phyloP scores from a whole-genome alignment of 371 early-diverging fungal genomes.

The Mortierella sp. region DNA sequence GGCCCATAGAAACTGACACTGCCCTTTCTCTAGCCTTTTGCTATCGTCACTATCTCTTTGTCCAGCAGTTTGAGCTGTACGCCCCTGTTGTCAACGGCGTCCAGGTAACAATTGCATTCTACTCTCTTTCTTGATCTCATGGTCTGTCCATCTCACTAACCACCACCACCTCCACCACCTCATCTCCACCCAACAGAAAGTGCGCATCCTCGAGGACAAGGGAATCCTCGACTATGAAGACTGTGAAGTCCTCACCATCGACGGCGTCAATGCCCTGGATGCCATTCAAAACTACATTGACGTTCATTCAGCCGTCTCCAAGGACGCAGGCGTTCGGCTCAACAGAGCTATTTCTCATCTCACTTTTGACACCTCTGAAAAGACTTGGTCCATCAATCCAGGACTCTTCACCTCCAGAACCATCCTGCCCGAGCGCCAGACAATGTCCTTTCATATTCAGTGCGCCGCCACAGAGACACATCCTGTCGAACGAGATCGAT shows the following conservation, averaged over 20 bases:
- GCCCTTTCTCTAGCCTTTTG: conserved; percentile 16
- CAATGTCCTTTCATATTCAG: conserved; percentile 36
- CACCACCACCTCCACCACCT: too few relatives aligned
- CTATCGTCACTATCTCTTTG: conserved; percentile 26
- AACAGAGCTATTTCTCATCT: conserved; percentile 50
- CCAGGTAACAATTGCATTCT: too few relatives aligned
- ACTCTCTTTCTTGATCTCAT: too few relatives aligned
- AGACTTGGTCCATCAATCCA: conserved; percentile 37
- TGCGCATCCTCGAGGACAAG: conserved; percentile 42
- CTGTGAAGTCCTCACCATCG: conserved; percentile 40
- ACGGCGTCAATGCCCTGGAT: conserved; percentile 45
- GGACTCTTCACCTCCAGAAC: conserved; percentile 37
- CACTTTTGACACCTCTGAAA: conserved; percentile 32
- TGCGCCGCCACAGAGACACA: conserved; percentile 11
- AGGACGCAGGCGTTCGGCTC: conserved; percentile 52
- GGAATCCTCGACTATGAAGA: conserved; percentile 28
- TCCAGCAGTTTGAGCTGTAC: conserved; percentile 45
- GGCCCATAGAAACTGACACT: not conserved
- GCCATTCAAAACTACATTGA: conserved; percentile 48
- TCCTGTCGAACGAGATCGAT: too few relatives aligned
- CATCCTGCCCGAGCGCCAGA: conserved; percentile 21
- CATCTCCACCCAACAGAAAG: too few relatives aligned
- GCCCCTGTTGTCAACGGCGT: conserved; percentile 43
- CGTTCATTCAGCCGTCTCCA: conserved; percentile 37
- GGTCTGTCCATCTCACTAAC: too few relatives aligned